A percentile compares a stretch with the other conserved stretches of the same genome.
Evolutionary conservation across 2,329 filamentous ascomycete genomes (phyloP).

Genomic region (Phialophora tarda): DNA sequence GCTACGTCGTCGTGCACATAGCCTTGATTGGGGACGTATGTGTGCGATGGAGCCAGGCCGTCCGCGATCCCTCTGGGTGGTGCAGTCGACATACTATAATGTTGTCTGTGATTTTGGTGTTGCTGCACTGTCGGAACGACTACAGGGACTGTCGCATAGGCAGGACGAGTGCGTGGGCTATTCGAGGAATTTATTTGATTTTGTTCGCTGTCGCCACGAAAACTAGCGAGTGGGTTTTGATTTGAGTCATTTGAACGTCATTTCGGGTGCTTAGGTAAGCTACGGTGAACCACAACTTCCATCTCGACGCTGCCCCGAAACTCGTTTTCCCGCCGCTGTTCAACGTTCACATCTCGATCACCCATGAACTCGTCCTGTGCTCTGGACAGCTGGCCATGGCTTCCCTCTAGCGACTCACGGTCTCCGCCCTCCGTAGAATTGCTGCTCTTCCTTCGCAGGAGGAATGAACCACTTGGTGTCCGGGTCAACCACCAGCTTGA

Average conservation of each 20-base stretch:
- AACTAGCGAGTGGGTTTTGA: neutral
- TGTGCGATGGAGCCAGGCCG: constrained; percentile 54
- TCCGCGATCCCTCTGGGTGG: constrained; percentile 47
- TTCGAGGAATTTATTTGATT: neutral
- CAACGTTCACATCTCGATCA: too few species aligned
- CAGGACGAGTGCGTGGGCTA: too few species aligned
- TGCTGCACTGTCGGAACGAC: too few species aligned
- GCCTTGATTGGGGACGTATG: constrained; percentile 57
- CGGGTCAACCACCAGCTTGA: constrained; percentile 29
- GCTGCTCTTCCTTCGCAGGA: constrained; percentile 18
- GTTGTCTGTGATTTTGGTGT: neutral
- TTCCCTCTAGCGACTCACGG: neutral
- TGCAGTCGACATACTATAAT: constrained; percentile 13
- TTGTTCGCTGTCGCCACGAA: neutral
- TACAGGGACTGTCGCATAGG: too few species aligned
- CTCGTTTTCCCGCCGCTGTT: too few species aligned
- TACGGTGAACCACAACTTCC: neutral
- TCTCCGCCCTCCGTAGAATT: constrained; percentile 4
- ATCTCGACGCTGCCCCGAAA: neutral
- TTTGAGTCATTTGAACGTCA: neutral
- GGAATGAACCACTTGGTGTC: constrained; percentile 31
- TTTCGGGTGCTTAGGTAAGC: neutral
- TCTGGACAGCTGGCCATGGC: too few species aligned
- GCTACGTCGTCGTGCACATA: constrained; percentile 48
- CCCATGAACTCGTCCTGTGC: too few species aligned